Conservation (phyloP, 1,139 yeast genomes). For the Scheffersomyces titani region DNA sequence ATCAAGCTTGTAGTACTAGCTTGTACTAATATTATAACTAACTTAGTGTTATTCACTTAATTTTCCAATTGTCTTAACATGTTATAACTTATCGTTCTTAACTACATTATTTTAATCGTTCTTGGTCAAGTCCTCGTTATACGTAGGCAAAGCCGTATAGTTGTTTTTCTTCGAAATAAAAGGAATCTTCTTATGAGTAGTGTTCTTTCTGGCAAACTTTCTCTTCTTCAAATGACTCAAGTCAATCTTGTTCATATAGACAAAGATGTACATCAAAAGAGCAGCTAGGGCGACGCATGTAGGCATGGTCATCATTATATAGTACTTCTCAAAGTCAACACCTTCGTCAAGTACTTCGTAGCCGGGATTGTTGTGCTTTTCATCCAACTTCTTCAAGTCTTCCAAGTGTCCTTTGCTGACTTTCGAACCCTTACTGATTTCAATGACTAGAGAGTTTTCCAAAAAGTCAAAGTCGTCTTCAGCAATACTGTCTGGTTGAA, state of each 20-base stretch:
- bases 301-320: slow-evolving; percentile 70
- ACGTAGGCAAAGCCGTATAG: slow-evolving; percentile 31
- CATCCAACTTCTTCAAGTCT: slow-evolving; percentile 48
- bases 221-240: slow-evolving; percentile 52
- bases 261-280: slow-evolving; percentile 63
- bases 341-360: slow-evolving; percentile 55
- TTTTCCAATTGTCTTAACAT: neutral
- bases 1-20: neutral
- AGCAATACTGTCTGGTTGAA: slow-evolving; percentile 67
- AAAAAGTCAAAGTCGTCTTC: slow-evolving; percentile 66
- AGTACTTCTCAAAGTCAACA: slow-evolving; percentile 65
- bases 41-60: neutral
- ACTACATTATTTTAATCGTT: slow-evolving; percentile 9
- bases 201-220: slow-evolving; percentile 46
- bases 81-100: neutral
- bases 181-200: slow-evolving; percentile 33
- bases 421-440: slow-evolving; percentile 55
- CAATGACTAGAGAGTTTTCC: slow-evolving; percentile 55
- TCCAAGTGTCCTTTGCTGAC: slow-evolving; percentile 61
- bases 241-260: slow-evolving; percentile 53
- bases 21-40: neutral
- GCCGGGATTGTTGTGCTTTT: slow-evolving; percentile 31
- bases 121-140: slow-evolving; percentile 16
- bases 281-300: slow-evolving; percentile 63
- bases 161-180: slow-evolving; percentile 23